These are phyloP conservation scores for Cryomyces antarcticus DNA, from an alignment of 495 filamentous ascomycete genomes.

Conservation along the genomic window DNA sequence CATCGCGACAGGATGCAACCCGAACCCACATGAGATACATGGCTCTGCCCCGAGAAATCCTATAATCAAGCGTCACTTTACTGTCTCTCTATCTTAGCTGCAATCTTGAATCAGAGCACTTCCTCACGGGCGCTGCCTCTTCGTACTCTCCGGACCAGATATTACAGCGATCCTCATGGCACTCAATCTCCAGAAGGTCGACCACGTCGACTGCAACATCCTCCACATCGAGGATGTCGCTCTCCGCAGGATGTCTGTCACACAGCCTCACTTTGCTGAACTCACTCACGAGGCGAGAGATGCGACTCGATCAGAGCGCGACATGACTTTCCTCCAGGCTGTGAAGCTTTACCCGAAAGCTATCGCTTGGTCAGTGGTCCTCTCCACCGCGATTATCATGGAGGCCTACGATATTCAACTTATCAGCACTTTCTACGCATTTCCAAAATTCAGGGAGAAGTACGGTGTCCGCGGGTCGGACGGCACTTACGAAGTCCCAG, in stretches of 20 bases:
- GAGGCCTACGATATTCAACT: conserved; percentile 24
- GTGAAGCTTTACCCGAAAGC: conserved; percentile 17
- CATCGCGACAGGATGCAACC: no score
- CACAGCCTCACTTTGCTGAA: neutral
- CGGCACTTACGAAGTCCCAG: conserved; percentile 10
- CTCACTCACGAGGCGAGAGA: neutral
- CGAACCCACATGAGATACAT: no score
- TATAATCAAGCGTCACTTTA: no score
- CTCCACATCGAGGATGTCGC: neutral
- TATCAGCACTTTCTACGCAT: conserved; percentile 17
- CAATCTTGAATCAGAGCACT: no score
- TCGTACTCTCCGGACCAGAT: no score
- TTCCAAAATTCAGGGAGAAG: conserved; percentile 10
- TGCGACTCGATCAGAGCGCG: neutral
- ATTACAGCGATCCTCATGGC: no score
- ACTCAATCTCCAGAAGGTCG: no score
- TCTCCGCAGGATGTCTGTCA: neutral
- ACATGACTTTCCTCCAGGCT: neutral
- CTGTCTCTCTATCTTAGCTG: no score
- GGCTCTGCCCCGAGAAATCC: no score
- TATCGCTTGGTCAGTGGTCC: conserved; percentile 15
- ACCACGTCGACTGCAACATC: neutral
- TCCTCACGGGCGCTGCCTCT: no score
- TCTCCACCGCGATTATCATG: conserved; percentile 24
- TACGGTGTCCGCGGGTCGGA: conserved; percentile 11